A percentile compares a stretch with the other conserved stretches of the same genome.
Conservation (phyloP, 345 rosid species). For the rapeseed (Brassica napus) region Da-Ae NC_063435.1:1354501-1355000, state of each 20-base stretch:
- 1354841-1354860: conserved; percentile 40
- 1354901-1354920: conserved; percentile 1
- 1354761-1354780: not conserved
- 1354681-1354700: not conserved
- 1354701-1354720: conserved; percentile 14
- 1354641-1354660: not conserved
- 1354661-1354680: not conserved
- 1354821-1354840: conserved; percentile 30
- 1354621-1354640: not conserved
- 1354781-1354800: not conserved
- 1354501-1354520: conserved; percentile 40
- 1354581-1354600: conserved; percentile 10
- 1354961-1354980: conserved; percentile 54
- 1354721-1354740: not conserved
- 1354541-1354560: not conserved
- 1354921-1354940: conserved; percentile 1
- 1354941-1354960: conserved; percentile 45
- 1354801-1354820: conserved; percentile 18
- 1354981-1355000: conserved; percentile 67
- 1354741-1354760: not conserved
- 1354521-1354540: conserved; percentile 3
- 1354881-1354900: conserved; percentile 26
- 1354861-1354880: conserved; percentile 40
- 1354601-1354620: no score
- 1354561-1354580: conserved; percentile 6